Evolutionary conservation across 768 basidiomycete genomes (phyloP), one percentile per base, ranked within the genome.

Genomic region (Dioszegia crocea): DNA sequence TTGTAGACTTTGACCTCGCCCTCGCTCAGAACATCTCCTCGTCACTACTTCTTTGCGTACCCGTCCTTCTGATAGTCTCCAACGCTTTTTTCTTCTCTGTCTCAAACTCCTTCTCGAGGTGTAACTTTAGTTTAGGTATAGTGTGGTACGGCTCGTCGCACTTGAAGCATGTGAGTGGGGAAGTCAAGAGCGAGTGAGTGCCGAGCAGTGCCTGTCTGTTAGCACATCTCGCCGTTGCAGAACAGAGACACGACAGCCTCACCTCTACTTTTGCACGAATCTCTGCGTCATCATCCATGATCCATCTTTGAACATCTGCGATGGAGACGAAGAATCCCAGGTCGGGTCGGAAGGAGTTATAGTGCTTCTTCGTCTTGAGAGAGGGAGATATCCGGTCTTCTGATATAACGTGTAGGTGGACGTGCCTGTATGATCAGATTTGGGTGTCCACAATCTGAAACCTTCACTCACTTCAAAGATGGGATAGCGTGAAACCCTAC

Each of bases 331-430:
- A 93, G 78, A 90, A 94, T 0, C 88, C 90, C 19, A 83, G 80
- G 47, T 84, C 83, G 0, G 91, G 91, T 67, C 88, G 86, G 78
- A 93, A 96, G 4, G 89, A 88, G 68, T 93, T 92, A 77, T 90
- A 88, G 65, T 96, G 92, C 70, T 87, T 88, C 80, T 94, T 96
- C 56, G 80, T 83, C 78, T 92, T 94, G 80, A 93, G 77, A 51
- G 77, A 79, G 9, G 83, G 81, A 0, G 86, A 86, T 54, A 81
- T 81, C 33, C 91, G 73, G 71, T 96, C 92, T 4, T 83, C 81
- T 3, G 91, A 91, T 38, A 96, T 77, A 52, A 96, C 84, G 71
- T 96, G 92, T 11, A 94, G 76, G 70, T 96, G 75, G 10, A 76
- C 26, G 40, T 73, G 73, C 30, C 75, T 76, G 40, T 8, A 10